Evolutionary conservation across 345 rosid genomes (phyloP).

Genomic region (Eucalyptus melliodora): DNA sequence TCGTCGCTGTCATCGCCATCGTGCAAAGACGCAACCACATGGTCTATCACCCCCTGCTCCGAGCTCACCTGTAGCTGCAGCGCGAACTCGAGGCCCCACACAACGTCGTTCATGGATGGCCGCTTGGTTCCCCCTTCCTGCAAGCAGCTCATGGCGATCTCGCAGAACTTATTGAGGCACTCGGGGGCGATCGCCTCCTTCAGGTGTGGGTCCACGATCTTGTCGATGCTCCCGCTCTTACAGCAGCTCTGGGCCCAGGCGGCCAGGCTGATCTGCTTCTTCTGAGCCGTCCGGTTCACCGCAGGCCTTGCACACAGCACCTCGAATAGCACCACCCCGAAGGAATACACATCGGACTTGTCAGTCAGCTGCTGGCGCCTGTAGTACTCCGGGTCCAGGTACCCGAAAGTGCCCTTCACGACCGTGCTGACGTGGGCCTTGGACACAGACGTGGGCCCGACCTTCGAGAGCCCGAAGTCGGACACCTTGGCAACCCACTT

Average conservation of each 20-base stretch:
- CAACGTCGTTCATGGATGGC: slow-evolving; percentile 31
- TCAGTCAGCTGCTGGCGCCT: slow-evolving; percentile 1
- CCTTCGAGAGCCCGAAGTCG: slow-evolving; percentile 6
- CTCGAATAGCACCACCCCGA: slow-evolving; percentile 19
- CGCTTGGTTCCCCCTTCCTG: slow-evolving; percentile 8
- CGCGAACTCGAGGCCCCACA: slow-evolving; percentile 17
- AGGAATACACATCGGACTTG: slow-evolving; percentile 14
- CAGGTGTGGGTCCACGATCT: slow-evolving; percentile 6
- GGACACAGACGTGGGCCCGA: neutral
- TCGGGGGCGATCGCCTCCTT: neutral
- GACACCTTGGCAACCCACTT: slow-evolving; percentile 8
- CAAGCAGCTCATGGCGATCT: slow-evolving; percentile 29
- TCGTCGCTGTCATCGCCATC: neutral
- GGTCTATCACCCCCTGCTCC: neutral
- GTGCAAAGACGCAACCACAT: neutral
- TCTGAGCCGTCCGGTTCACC: neutral
- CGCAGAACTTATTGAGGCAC: slow-evolving; percentile 13
- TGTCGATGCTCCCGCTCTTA: neutral
- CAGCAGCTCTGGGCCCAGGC: neutral
- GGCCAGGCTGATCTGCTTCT: neutral
- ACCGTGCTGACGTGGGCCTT: too few species aligned
- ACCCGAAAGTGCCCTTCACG: neutral
- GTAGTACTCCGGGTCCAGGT: slow-evolving; percentile 9
- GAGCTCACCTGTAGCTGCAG: slow-evolving; percentile 9
- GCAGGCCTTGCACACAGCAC: slow-evolving; percentile 4